A percentile compares a stretch with the other conserved stretches of the same genome.
Evolutionary conservation across 495 filamentous ascomycete genomes (phyloP).

Genomic region (Tuber brumale): DNA sequence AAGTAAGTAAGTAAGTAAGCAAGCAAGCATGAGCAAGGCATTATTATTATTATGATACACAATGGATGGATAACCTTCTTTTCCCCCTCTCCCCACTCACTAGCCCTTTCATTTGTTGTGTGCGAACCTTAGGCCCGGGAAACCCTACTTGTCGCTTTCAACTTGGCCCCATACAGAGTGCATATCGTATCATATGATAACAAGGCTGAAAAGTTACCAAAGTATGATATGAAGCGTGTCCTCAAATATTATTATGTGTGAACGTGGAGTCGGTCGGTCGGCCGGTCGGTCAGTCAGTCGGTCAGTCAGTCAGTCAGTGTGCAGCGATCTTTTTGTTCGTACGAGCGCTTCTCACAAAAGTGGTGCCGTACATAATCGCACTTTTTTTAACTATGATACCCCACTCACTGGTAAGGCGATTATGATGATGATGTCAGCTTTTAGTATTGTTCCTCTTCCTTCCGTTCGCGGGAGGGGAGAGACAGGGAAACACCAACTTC

Average conservation of each 20-base stretch:
- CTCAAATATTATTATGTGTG: background rate
- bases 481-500: background rate
- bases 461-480: background rate
- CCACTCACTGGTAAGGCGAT: fast-evolving
- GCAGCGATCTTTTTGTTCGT: background rate
- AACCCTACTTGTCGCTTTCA: too few relatives aligned
- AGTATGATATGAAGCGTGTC: background rate
- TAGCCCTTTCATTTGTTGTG: background rate
- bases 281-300: too few relatives aligned
- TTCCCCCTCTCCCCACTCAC: background rate
- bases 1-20: background rate
- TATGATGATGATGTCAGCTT: too few relatives aligned
- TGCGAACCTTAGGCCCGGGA: background rate
- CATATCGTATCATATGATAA: too few relatives aligned
- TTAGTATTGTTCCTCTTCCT: background rate
- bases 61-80: background rate
- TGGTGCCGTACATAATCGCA: background rate
- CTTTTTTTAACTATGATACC: background rate
- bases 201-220: background rate
- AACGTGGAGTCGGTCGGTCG: background rate
- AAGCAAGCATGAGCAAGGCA: background rate
- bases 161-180: too few relatives aligned
- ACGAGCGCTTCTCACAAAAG: background rate
- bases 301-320: too few relatives aligned
- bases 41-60: background rate